These are phyloP conservation scores for Pseudozyma hubeiensis DNA, from an alignment of 1,284 basidiomycete genomes.

Conservation along the genomic window DNA sequence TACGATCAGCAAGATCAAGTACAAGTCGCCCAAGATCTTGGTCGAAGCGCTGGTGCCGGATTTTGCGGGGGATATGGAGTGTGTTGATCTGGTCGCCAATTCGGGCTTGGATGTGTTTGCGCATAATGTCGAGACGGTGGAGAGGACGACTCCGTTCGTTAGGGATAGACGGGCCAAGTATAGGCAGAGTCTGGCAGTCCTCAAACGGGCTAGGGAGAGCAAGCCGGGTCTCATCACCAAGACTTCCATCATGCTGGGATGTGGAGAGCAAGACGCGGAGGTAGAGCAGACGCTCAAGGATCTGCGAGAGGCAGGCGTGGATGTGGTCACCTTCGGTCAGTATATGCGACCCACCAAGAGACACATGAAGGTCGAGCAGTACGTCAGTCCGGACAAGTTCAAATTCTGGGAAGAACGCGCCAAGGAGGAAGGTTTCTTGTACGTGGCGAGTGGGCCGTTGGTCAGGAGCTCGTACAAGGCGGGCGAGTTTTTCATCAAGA, in stretches of 20 bases:
- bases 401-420: constrained; percentile 94
- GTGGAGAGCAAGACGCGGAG: constrained; percentile 90
- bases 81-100: constrained; percentile 84
- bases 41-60: constrained; percentile 98
- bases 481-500: constrained; percentile 69
- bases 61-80: constrained; percentile 82
- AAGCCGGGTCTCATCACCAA: constrained; percentile 91
- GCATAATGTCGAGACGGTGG: constrained; percentile 96
- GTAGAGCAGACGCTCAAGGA: constrained; percentile 86
- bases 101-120: constrained; percentile 98
- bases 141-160: constrained; percentile 91
- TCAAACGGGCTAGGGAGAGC: constrained; percentile 74
- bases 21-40: constrained; percentile 92
- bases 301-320: constrained; percentile 85
- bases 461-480: constrained; percentile 97
- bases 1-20: constrained; percentile 92
- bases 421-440: constrained; percentile 93
- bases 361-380: constrained; percentile 98
- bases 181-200: constrained; percentile 85
- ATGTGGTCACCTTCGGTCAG: constrained; percentile 99
- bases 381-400: constrained; percentile 93
- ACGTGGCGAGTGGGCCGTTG: constrained; percentile 94
- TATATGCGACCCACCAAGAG: constrained; percentile 99
- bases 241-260: constrained; percentile 98
- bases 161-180: constrained; percentile 94